Evolutionary conservation across 192 early-diverging fungal genomes (phyloP).

Genomic region (Endogone sp.): DNA sequence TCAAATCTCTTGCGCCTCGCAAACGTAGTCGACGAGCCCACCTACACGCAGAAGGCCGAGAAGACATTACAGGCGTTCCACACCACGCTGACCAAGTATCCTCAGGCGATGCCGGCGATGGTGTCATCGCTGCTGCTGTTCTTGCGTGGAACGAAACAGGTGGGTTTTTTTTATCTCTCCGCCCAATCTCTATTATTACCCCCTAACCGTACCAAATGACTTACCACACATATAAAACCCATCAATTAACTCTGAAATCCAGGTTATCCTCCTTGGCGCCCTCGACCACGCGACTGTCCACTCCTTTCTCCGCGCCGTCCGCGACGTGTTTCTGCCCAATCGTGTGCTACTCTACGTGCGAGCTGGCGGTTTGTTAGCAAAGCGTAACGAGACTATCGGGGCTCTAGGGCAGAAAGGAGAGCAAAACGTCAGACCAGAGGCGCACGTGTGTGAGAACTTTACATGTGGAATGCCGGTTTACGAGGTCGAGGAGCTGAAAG

Average conservation of each 20-base stretch:
- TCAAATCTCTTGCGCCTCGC: constrained; percentile 48
- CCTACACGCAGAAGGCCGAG: constrained; percentile 27
- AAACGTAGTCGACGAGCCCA: constrained; percentile 24
- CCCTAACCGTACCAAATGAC: too few species aligned
- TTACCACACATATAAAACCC: too few species aligned
- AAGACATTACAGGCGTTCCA: constrained; percentile 25
- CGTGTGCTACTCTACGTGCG: constrained; percentile 22
- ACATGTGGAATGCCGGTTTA: constrained; percentile 49
- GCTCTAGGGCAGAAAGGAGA: constrained; percentile 5
- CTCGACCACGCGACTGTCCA: constrained; percentile 9
- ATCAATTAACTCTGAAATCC: too few species aligned
- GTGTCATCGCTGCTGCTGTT: constrained; percentile 27
- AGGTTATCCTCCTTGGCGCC: too few species aligned
- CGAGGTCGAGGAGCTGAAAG: constrained; percentile 26
- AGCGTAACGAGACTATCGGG: constrained; percentile 20
- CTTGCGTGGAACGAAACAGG: constrained; percentile 38
- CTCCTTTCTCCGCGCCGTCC: constrained; percentile 19
- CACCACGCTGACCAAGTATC: constrained; percentile 19
- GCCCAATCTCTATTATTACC: too few species aligned
- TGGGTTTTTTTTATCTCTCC: constrained; percentile 23
- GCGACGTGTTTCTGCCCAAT: constrained; percentile 35
- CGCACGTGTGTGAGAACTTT: constrained; percentile 51
- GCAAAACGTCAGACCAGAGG: constrained; percentile 12
- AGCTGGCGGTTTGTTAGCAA: constrained; percentile 10
- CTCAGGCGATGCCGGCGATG: constrained; percentile 41